Base-by-base conservation (phyloP, 139 green algal species). In the Nannochloris sp. region DNA sequence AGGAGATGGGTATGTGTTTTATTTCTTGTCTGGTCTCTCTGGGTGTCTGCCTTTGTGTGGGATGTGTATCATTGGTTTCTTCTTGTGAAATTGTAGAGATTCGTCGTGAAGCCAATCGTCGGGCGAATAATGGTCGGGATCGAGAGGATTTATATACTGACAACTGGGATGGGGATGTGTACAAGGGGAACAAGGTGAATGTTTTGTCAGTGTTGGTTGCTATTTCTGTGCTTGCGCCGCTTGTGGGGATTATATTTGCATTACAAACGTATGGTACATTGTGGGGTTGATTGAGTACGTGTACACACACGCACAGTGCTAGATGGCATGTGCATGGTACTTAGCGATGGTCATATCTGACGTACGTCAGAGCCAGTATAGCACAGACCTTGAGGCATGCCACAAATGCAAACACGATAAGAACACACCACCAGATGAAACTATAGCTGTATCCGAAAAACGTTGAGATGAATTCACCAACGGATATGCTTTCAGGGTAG, bases 131-230 rank as follows among this genome's bases (percentile, higher is more conserved):
- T 29, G 30, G 30, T 8, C 14, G 26, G n/a, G 62, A 68, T n/a
- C 13, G 44, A 37, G 44, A 89, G 59, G 82, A 89, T 66, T 59
- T 89, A 3, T 89, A 89, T 73, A 89, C 82, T 56, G 77, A 77
- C 9, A 80, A 80, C 59, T 85, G 80, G 80, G 82, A 80, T 45
- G 82, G 82, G 23, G 67, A 51, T 36, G 76, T 85, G 59, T 88
- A 84, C 66, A 84, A 78, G 48, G 80, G 80, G 23, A 59, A 30
- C 2, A 44, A 8, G 8, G 69, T 74, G 55, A 87, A 87, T 69
- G 72, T 86, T 36, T 43, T 84, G 13, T 68, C 44, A 40, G 25
- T 76, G 14, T 53, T 76, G 48, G 29, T 66, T 12, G 62, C 59
- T 2, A 40, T 88, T 3, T 80, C 68, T 44, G 43, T 89, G 25